Percentiles rank a stretch among this genome's conserved stretches.
phyloP scores from a whole-genome alignment of 768 basidiomycete species.

The Pisolithus sp. region DNA sequence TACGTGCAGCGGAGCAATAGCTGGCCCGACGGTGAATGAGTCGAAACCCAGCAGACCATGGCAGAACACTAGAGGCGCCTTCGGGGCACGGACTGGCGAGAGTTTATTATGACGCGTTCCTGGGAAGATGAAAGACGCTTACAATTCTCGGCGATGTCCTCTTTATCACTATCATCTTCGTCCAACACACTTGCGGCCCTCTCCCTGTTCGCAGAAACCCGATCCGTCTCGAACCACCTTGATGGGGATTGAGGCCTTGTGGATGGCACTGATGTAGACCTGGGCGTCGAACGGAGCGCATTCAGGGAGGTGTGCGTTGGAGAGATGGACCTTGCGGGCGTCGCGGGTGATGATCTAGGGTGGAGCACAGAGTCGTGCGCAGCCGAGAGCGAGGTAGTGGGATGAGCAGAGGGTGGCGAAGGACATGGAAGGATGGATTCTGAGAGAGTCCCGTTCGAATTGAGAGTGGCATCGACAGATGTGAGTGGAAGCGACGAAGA shows the following conservation, averaged over 20 bases:
- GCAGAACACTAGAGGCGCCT: conserved; percentile 88
- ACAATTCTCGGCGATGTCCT: conserved; percentile 55
- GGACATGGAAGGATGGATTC: conserved; percentile 32
- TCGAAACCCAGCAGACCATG: conserved; percentile 92
- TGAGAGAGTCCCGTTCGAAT: conserved; percentile 34
- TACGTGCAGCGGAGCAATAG: conserved; percentile 77
- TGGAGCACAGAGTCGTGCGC: conserved; percentile 13
- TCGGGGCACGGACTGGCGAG: conserved; percentile 62
- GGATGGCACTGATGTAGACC: conserved; percentile 22
- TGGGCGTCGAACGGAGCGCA: conserved; percentile 42
- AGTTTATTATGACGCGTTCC: not conserved
- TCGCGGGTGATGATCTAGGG: conserved; percentile 13
- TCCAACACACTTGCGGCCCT: conserved; percentile 39
- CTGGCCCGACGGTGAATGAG: conserved; percentile 40
- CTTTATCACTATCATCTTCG: conserved; percentile 44
- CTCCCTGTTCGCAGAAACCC: conserved; percentile 28
- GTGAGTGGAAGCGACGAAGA: conserved; percentile 27
- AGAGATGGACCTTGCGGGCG: conserved; percentile 28
- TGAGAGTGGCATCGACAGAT: conserved; percentile 33
- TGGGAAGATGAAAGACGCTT: conserved; percentile 18
- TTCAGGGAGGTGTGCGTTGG: conserved; percentile 50
- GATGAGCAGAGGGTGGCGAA: conserved; percentile 49
- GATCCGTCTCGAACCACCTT: conserved; percentile 48
- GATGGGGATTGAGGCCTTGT: conserved; percentile 15
- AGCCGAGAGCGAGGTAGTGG: conserved; percentile 52